phyloP scores from a whole-genome alignment of 345 rosid species.

The Camelina hispida region DNA sequence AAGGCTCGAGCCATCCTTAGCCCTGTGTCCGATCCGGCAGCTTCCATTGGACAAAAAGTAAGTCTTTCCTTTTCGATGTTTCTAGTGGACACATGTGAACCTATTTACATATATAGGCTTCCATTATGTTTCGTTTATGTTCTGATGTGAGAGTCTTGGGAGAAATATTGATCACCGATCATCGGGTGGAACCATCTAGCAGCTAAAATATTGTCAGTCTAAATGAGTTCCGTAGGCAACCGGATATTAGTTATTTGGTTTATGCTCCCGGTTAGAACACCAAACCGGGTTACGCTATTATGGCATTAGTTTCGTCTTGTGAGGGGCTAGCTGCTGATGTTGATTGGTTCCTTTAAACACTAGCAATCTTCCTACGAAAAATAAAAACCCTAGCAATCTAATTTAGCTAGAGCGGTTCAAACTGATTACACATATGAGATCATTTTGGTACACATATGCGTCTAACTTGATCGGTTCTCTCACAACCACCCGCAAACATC shows the following conservation, averaged over 20 bases:
- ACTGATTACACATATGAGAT: background rate
- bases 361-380: too few species aligned
- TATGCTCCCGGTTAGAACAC: constrained; percentile 3
- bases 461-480: too few species aligned
- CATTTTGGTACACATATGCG: background rate
- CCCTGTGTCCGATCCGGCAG: constrained; percentile 41
- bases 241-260: constrained; percentile 25
- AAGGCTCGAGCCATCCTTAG: constrained; percentile 44
- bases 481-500: too few species aligned
- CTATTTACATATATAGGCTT: background rate
- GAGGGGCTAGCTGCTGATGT: constrained; percentile 15
- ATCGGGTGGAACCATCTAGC: background rate
- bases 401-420: background rate
- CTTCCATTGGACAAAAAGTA: constrained; percentile 36
- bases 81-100: background rate
- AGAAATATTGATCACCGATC: background rate
- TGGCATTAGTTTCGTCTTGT: constrained; percentile 27
- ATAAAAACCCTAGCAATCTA: too few species aligned
- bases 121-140: background rate
- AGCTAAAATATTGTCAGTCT: constrained; percentile 3
- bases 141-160: background rate
- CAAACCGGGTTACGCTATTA: constrained; percentile 19
- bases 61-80: constrained; percentile 21
- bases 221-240: background rate
- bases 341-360: constrained; percentile 18